These are phyloP conservation scores for Cladosporium halotolerans DNA, from an alignment of 2,329 filamentous ascomycete species.

Conservation along the genomic window DNA sequence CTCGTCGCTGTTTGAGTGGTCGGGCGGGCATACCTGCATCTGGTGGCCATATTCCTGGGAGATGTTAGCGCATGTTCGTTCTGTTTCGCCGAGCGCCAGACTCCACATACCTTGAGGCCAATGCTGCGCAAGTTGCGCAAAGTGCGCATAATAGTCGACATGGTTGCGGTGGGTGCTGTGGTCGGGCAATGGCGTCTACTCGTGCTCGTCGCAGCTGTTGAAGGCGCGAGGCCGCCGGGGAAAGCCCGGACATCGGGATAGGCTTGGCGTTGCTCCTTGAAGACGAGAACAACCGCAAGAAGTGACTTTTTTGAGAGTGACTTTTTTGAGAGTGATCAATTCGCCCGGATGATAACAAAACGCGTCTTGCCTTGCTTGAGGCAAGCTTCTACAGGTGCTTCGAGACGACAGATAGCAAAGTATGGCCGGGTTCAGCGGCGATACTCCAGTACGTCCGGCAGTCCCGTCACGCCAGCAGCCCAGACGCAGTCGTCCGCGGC, in stretches of 20 bases:
- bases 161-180: slow-evolving; percentile 42
- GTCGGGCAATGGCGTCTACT: neutral
- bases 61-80: slow-evolving; percentile 26
- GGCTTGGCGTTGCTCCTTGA: slow-evolving; percentile 4
- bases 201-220: slow-evolving; percentile 3
- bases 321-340: neutral
- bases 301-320: neutral
- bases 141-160: slow-evolving; percentile 89
- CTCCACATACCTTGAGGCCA: slow-evolving; percentile 65
- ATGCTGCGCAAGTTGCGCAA: slow-evolving; percentile 80
- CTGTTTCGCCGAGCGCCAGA: neutral
- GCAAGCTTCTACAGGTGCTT: slow-evolving; percentile 1
- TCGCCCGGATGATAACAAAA: slow-evolving; percentile 23
- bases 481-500: slow-evolving; percentile 33
- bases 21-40: slow-evolving; percentile 66
- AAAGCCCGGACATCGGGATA: neutral
- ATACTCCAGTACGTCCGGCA: slow-evolving; percentile 19
- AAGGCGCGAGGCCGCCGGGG: slow-evolving; percentile 1
- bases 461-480: slow-evolving; percentile 15
- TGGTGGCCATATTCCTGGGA: slow-evolving; percentile 81
- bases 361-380: slow-evolving; percentile 22
- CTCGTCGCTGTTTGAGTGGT: slow-evolving; percentile 1
- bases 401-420: slow-evolving; percentile 1
- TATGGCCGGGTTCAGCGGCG: slow-evolving; percentile 17
- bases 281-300: neutral